A percentile compares a stretch with the other conserved stretches of the same genome.
phyloP scores from a whole-genome alignment of 257 asterid genomes.

The Salvia rosmarinus region DNA sequence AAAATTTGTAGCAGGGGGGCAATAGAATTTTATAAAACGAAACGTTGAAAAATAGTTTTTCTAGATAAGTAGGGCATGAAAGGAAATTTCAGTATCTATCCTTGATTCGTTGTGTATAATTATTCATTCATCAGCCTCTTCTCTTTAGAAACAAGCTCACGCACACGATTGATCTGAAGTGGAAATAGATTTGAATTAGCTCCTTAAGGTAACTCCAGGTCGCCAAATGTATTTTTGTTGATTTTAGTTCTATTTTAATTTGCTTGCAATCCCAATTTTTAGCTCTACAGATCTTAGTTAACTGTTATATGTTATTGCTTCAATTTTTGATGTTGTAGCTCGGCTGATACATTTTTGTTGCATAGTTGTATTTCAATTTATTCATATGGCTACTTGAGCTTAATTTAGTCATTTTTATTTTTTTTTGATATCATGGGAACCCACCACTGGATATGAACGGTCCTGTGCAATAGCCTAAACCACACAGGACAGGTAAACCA shows the following conservation, averaged over 20 bases:
- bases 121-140: background rate
- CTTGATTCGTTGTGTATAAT: background rate
- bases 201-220: constrained; percentile 36
- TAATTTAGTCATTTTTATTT: constrained; percentile 7
- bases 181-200: constrained; percentile 17
- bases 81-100: constrained; percentile 21
- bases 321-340: background rate
- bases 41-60: background rate
- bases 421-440: too few relatives aligned
- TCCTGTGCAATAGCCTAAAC: too few relatives aligned
- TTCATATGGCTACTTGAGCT: background rate
- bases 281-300: constrained; percentile 19
- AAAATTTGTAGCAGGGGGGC: background rate
- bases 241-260: constrained; percentile 11
- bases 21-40: background rate
- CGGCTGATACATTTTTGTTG: constrained; percentile 20
- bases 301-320: background rate
- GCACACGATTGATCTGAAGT: constrained; percentile 35
- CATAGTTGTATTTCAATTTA: constrained; percentile 25
- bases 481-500: too few relatives aligned
- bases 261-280: constrained; percentile 19
- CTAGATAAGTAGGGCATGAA: constrained; percentile 24
- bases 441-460: too few relatives aligned
- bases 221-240: background rate
- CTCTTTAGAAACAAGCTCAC: constrained; percentile 11